Percentiles rank a stretch among this genome's conserved stretches.
These are phyloP conservation scores for Penicillium griseofulvum DNA, from an alignment of 2,329 filamentous ascomycete genomes.

Conservation along the genomic window DNA sequence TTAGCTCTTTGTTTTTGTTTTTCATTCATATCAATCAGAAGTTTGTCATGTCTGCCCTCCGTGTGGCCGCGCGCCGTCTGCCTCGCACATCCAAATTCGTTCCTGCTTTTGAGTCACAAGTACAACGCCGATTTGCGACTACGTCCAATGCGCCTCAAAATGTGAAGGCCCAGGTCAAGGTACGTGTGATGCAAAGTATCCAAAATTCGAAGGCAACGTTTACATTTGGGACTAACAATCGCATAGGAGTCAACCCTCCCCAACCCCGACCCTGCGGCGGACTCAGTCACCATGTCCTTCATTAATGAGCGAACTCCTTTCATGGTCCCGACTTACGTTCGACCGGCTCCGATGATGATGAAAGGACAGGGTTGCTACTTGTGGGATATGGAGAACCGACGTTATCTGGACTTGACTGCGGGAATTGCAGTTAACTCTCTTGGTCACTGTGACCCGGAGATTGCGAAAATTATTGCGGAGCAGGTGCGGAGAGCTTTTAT, in stretches of 20 bases:
- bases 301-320: slow-evolving; percentile 74
- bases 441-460: slow-evolving; percentile 81
- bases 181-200: slow-evolving; percentile 4
- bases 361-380: slow-evolving; percentile 83
- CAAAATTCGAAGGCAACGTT: background rate
- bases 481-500: slow-evolving; percentile 55
- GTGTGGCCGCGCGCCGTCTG: slow-evolving; percentile 36
- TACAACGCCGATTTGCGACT: slow-evolving; percentile 35
- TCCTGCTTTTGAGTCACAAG: slow-evolving; percentile 32
- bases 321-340: slow-evolving; percentile 95
- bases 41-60: slow-evolving; percentile 32
- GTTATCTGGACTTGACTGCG: slow-evolving; percentile 91
- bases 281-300: slow-evolving; percentile 72
- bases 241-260: slow-evolving; percentile 52
- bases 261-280: slow-evolving; percentile 69
- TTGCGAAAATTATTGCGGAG: slow-evolving; percentile 71
- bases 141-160: slow-evolving; percentile 31
- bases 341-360: slow-evolving; percentile 84
- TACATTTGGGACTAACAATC: background rate
- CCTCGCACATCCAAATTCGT: slow-evolving; percentile 31
- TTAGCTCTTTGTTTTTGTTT: background rate
- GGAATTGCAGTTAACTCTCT: slow-evolving; percentile 94
- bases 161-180: slow-evolving; percentile 29
- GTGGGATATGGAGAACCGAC: slow-evolving; percentile 84
- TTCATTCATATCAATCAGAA: background rate